These are phyloP conservation scores for Lathyrus oleraceus DNA, from an alignment of 306 rosid species.

Conservation along the genomic window DNA sequence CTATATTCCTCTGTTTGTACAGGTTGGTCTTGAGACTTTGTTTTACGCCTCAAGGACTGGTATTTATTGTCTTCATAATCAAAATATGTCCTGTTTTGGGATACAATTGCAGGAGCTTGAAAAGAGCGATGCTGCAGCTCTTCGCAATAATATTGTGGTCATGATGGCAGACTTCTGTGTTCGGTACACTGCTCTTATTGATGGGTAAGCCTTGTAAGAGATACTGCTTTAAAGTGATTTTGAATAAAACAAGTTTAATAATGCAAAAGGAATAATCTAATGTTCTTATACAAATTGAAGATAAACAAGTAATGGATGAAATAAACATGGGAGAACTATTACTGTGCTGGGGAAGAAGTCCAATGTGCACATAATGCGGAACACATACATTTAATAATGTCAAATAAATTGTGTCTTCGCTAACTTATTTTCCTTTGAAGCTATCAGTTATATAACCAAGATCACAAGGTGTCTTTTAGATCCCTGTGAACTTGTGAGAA, in stretches of 20 bases:
- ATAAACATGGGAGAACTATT: slow-evolving; percentile 10
- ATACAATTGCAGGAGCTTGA: slow-evolving; percentile 69
- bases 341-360: slow-evolving; percentile 10
- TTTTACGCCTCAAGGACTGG: slow-evolving; percentile 24
- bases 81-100: slow-evolving; percentile 10
- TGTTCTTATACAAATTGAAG: not conserved
- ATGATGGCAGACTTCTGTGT: slow-evolving; percentile 92
- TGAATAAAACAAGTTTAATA: slow-evolving; percentile 4
- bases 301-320: not conserved
- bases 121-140: slow-evolving; percentile 75
- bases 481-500: slow-evolving; percentile 95
- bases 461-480: slow-evolving; percentile 87
- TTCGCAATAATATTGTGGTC: slow-evolving; percentile 87
- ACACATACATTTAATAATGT: slow-evolving; percentile 1
- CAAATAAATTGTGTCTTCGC: slow-evolving; percentile 29
- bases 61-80: slow-evolving; percentile 16
- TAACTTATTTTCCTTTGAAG: slow-evolving; percentile 45
- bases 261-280: not conserved
- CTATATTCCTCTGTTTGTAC: slow-evolving; percentile 84
- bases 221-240: slow-evolving; percentile 7
- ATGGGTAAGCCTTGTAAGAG: slow-evolving; percentile 62
- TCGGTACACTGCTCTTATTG: slow-evolving; percentile 94
- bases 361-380: slow-evolving; percentile 14
- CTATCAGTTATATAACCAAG: slow-evolving; percentile 79
- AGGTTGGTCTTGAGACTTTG: slow-evolving; percentile 51